phyloP scores from a whole-genome alignment of 1,284 basidiomycete genomes.

The Pseudozyma thailandica region DNA sequence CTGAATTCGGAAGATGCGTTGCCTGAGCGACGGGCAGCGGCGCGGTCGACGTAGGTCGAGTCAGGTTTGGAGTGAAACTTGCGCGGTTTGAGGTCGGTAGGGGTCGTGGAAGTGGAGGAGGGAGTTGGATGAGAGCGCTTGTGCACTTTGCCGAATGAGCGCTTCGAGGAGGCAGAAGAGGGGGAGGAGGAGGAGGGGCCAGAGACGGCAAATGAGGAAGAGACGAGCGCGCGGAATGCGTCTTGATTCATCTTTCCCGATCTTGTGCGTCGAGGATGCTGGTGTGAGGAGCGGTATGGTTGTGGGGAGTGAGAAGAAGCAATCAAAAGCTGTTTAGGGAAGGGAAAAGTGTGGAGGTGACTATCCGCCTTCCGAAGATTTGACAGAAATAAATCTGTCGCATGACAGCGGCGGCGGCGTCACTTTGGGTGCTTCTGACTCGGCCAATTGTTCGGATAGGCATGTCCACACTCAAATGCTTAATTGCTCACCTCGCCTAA shows the following conservation, averaged over 20 bases:
- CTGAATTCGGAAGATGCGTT: conserved; percentile 25
- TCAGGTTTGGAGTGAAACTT: conserved; percentile 5
- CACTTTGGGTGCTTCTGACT: conserved; percentile 12
- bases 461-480: too few species aligned
- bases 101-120: conserved; percentile 8
- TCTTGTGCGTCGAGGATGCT: too few species aligned
- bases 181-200: conserved; percentile 1
- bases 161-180: conserved; percentile 1
- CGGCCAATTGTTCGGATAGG: conserved; percentile 42
- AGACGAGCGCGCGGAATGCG: conserved; percentile 56
- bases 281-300: too few species aligned
- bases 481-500: conserved; percentile 13
- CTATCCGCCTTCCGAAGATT: not conserved
- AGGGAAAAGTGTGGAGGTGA: not conserved
- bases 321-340: not conserved
- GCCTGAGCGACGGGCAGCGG: conserved; percentile 37
- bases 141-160: conserved; percentile 30
- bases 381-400: not conserved
- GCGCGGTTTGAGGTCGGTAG: conserved; percentile 31
- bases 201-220: conserved; percentile 13
- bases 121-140: conserved; percentile 10
- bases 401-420: not conserved
- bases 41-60: conserved; percentile 39
- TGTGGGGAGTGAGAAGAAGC: not conserved
- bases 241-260: conserved; percentile 54